phyloP scores from a whole-genome alignment of 2,329 filamentous ascomycete genomes.

The Pestalotiopsis fici region DNA sequence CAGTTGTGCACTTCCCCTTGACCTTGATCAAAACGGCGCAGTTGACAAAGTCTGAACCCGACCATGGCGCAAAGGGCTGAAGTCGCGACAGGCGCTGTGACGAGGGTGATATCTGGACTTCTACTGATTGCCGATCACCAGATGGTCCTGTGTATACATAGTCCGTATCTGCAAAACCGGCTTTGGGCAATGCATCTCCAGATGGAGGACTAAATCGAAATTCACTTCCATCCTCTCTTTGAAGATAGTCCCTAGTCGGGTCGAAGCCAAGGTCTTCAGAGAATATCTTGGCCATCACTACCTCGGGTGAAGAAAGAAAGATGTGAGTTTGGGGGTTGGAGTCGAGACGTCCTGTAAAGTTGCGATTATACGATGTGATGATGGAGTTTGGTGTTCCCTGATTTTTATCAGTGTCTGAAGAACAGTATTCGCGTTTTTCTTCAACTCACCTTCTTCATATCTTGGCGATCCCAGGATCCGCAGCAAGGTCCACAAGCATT shows the following conservation, averaged over 20 bases:
- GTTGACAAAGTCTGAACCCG: constrained; percentile 84
- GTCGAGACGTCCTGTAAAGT: constrained; percentile 98
- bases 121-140: constrained; percentile 69
- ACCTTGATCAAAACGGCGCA: constrained; percentile 95
- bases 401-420: not conserved
- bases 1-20: constrained; percentile 93
- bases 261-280: constrained; percentile 91
- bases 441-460: constrained; percentile 75
- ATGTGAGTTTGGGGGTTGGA: constrained; percentile 93
- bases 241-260: constrained; percentile 86
- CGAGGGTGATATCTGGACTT: constrained; percentile 80
- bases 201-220: constrained; percentile 82
- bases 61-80: constrained; percentile 81
- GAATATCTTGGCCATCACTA: constrained; percentile 84
- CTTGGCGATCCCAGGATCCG: constrained; percentile 91
- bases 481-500: constrained; percentile 95
- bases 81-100: constrained; percentile 96
- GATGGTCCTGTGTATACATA: constrained; percentile 97
- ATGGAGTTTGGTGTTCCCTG: constrained; percentile 88
- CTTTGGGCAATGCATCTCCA: constrained; percentile 76
- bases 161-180: constrained; percentile 86
- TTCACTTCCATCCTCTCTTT: constrained; percentile 94
- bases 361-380: constrained; percentile 98
- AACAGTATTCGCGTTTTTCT: not conserved
- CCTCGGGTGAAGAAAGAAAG: constrained; percentile 87